These are phyloP conservation scores for Apiospora saccharicola DNA, from an alignment of 2,329 filamentous ascomycete genomes.

Conservation along the genomic window DNA sequence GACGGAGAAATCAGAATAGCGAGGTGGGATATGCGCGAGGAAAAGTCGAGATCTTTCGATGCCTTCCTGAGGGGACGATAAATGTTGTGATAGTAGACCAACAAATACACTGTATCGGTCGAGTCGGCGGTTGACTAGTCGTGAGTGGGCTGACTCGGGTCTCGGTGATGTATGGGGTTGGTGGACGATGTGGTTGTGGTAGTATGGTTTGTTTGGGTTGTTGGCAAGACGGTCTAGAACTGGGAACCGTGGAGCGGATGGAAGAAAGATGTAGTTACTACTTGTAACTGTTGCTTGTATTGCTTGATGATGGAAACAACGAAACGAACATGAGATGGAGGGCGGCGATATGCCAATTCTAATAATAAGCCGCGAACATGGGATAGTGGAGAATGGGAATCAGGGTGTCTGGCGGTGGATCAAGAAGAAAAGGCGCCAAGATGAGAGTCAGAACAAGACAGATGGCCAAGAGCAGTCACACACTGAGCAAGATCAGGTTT, in stretches of 20 bases:
- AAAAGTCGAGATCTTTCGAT: background rate
- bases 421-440: constrained; percentile 10
- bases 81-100: background rate
- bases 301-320: constrained; percentile 18
- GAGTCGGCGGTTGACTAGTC: constrained; percentile 2
- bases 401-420: constrained; percentile 9
- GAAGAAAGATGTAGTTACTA: background rate
- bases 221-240: constrained; percentile 9
- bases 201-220: background rate
- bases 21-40: background rate
- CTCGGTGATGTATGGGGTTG: constrained; percentile 4
- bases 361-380: constrained; percentile 14
- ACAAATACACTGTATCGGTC: constrained; percentile 6
- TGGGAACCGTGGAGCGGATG: background rate
- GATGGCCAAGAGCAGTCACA: constrained; percentile 16
- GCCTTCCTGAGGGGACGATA: background rate
- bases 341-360: constrained; percentile 20
- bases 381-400: background rate
- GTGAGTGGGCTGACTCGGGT: constrained; percentile 1
- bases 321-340: constrained; percentile 21
- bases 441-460: background rate
- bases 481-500: constrained; percentile 3
- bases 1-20: constrained; percentile 18
- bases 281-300: constrained; percentile 15
- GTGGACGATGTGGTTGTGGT: background rate